Evolutionary conservation across 139 green algal species (phyloP).

Genomic region (Marvania coccoides): DNA sequence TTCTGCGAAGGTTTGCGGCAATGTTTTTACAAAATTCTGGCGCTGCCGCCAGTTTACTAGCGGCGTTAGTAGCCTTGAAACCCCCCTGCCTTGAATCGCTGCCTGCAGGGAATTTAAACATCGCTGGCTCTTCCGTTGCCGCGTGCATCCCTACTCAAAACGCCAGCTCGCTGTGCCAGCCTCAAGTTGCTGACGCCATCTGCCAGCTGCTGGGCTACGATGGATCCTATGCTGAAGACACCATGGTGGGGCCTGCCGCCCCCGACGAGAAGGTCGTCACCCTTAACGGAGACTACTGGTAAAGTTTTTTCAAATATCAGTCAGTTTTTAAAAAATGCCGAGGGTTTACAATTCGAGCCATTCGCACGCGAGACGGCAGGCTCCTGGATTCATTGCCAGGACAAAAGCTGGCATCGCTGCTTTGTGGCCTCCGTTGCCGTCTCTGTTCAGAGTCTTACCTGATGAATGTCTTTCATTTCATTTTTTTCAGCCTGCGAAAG

Average conservation of each 20-base stretch:
- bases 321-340: too few species aligned
- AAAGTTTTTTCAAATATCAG: too few species aligned
- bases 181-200: not conserved
- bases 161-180: not conserved
- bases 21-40: too few species aligned
- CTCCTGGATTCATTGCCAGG: too few species aligned
- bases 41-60: not conserved
- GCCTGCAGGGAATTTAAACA: not conserved
- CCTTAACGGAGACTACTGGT: not conserved
- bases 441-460: too few species aligned
- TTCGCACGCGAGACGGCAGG: too few species aligned
- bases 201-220: not conserved
- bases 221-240: not conserved
- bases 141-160: not conserved
- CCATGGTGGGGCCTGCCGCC: not conserved
- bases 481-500: not conserved
- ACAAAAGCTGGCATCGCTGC: too few species aligned
- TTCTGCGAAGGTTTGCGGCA: slow-evolving; percentile 1
- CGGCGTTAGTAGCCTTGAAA: not conserved
- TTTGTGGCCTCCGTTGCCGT: too few species aligned
- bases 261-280: not conserved
- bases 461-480: too few species aligned
- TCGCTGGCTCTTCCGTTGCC: not conserved
- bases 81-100: not conserved
- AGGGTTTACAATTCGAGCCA: too few species aligned